Conservation (phyloP, 192 early-diverging fungal genomes). For the Coemansia sp. region DNA sequence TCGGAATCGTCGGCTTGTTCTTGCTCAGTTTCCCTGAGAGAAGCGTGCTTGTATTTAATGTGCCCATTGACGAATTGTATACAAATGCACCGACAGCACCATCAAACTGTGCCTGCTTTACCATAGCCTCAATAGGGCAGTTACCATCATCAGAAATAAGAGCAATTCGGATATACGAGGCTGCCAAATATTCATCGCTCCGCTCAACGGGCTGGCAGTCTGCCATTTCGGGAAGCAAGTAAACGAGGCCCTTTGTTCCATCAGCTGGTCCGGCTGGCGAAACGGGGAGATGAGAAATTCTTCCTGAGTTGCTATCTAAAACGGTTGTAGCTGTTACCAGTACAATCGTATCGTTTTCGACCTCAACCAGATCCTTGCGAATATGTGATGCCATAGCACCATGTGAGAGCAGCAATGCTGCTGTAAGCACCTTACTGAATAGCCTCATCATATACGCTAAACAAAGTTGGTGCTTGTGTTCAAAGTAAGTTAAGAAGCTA, state of each 20-base stretch:
- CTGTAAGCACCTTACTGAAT: slow-evolving; percentile 10
- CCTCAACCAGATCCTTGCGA: slow-evolving; percentile 48
- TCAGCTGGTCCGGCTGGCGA: slow-evolving; percentile 28
- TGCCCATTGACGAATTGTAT: slow-evolving; percentile 30
- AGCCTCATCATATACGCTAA: slow-evolving; percentile 13
- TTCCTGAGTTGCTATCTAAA: slow-evolving; percentile 28
- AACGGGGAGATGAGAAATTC: slow-evolving; percentile 25
- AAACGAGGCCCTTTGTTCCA: slow-evolving; percentile 45
- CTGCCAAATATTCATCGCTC: slow-evolving; percentile 22
- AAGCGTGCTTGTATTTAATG: slow-evolving; percentile 12
- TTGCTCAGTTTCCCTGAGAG: slow-evolving; percentile 17
- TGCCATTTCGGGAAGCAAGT: slow-evolving; percentile 19
- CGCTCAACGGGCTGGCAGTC: slow-evolving; percentile 37
- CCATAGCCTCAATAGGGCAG: slow-evolving; percentile 31
- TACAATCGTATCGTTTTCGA: slow-evolving; percentile 39
- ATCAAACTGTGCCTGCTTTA: slow-evolving; percentile 45
- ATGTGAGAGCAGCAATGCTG: slow-evolving; percentile 14
- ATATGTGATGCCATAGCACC: slow-evolving; percentile 22
- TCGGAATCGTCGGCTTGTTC: slow-evolving; percentile 20
- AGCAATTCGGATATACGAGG: slow-evolving; percentile 42
- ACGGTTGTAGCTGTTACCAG: slow-evolving; percentile 37
- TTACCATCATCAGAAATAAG: slow-evolving; percentile 34
- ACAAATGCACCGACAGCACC: slow-evolving; percentile 49
- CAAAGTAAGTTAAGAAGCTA: neutral
- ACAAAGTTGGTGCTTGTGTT: too few species aligned